A percentile compares a stretch with the other conserved stretches of the same genome.
These are phyloP conservation scores for Breynia disticha DNA, from an alignment of 441 rosid species.

Conservation along the genomic window DNA sequence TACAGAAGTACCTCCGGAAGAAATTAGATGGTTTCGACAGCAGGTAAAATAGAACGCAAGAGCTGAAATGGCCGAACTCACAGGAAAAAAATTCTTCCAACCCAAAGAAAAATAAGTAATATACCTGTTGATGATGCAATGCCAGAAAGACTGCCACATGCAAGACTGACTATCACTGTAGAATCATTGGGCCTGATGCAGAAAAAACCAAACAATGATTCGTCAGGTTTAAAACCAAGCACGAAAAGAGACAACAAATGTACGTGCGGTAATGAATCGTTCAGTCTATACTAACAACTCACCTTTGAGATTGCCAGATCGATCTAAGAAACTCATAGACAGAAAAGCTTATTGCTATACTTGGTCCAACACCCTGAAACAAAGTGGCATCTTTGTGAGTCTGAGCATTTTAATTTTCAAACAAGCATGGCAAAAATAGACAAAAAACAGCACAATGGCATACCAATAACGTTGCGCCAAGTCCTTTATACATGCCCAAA, in stretches of 20 bases:
- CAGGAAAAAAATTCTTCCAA: too few species aligned
- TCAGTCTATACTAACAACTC: conserved; percentile 7
- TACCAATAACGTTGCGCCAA: conserved; percentile 95
- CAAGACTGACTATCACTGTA: conserved; percentile 49
- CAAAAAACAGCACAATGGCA: conserved; percentile 5
- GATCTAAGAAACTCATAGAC: conserved; percentile 69
- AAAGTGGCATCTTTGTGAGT: conserved; percentile 11
- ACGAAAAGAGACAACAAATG: not conserved
- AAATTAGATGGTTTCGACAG: too few species aligned
- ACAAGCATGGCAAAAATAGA: conserved; percentile 2
- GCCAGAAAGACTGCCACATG: conserved; percentile 91
- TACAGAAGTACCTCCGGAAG: too few species aligned
- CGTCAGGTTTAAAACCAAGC: conserved; percentile 6
- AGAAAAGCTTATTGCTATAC: conserved; percentile 78
- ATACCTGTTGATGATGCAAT: conserved; percentile 84
- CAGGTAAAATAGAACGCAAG: too few species aligned
- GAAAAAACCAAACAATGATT: conserved; percentile 11
- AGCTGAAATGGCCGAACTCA: too few species aligned
- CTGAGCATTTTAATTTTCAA: conserved; percentile 13
- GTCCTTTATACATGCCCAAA: conserved; percentile 82
- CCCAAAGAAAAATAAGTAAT: conserved; percentile 2
- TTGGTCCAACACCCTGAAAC: conserved; percentile 86
- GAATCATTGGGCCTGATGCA: conserved; percentile 67
- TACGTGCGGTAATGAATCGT: not conserved
- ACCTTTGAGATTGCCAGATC: conserved; percentile 67